Base-by-base conservation (phyloP, 805 yeast species). In the Zygosaccharomyces kombuchaensis region DNA sequence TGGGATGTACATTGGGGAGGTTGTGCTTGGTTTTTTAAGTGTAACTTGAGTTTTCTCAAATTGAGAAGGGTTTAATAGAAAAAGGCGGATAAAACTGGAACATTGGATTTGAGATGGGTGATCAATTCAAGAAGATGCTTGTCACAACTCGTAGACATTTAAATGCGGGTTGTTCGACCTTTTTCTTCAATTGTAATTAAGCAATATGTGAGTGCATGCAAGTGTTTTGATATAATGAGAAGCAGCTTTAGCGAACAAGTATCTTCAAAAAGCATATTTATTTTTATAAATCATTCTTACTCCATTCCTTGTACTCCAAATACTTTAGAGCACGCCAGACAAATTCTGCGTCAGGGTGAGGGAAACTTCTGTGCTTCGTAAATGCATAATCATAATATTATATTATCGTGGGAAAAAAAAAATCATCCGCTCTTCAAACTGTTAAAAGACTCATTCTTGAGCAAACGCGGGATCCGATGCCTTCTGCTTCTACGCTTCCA, bases 1-100 rank as follows among this genome's bases (percentile, higher is more conserved):
- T 4, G 99, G 99, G 1, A 90, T 95, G 51, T 73, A 77, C 34
- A 58, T 57, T 19, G 49, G 46, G 25, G 47, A 8, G 9, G 12
- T 26, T n/a, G 5, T 10, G 41, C 19, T 16, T 29, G 4, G 10
- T 26, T 16, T 14, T 13, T 10, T 21, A 10, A 19, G 8, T 6
- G 31, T 38, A 27, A 27, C 13, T 13, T 26, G 9, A 27, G 39
- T 9, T 36, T 36, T 36, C 32, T 29, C 32, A 13, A 29, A 7
- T 13, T 6, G 13, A 13, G 16, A n/a, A 10, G 16, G 9, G 14
- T 29, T 29, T 7, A 13, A 7, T 10, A 29, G 32, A n/a, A 29
- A 12, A 7, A 13, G n/a, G 12, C n/a, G 4, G 32, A 29, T n/a
- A n/a, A 9, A 9, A 25, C 29, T 10, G 29, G 12, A 10, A 9